Percentiles rank a stretch among this genome's conserved stretches.
Evolutionary conservation across 176 grass and related monocot species (phyloP).

Genomic region (Pontederia paniculata): DNA sequence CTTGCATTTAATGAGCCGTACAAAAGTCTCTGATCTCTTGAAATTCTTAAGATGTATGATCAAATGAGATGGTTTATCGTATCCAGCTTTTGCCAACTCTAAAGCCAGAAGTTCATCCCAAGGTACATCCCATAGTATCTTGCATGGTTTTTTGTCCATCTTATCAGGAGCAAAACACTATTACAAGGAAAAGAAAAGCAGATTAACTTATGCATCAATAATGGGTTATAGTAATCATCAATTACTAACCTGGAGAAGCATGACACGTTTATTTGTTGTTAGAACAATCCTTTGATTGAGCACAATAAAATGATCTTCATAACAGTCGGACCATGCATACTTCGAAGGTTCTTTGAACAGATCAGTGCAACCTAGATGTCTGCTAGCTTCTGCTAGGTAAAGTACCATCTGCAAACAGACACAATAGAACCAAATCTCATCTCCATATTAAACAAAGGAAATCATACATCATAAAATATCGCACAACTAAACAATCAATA

Average conservation of each 20-base stretch:
- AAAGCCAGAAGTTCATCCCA: constrained; percentile 85
- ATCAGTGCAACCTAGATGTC: constrained; percentile 90
- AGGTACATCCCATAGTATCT: constrained; percentile 93
- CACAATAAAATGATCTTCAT: constrained; percentile 78
- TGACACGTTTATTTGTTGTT: constrained; percentile 78
- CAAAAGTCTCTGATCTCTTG: constrained; percentile 68
- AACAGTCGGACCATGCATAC: constrained; percentile 99
- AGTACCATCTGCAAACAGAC: constrained; percentile 69
- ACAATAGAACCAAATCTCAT: constrained; percentile 16
- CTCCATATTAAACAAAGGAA: background rate
- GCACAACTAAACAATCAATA: no score
- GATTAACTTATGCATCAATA: constrained; percentile 9
- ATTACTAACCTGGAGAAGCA: constrained; percentile 73
- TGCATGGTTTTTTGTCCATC: constrained; percentile 87
- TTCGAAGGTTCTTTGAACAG: constrained; percentile 97
- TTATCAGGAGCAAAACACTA: constrained; percentile 76
- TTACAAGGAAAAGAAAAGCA: background rate
- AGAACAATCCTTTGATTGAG: constrained; percentile 65
- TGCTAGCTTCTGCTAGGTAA: constrained; percentile 86
- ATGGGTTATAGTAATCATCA: constrained; percentile 12
- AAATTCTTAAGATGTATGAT: constrained; percentile 94
- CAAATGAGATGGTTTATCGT: constrained; percentile 65
- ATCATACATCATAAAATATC: no score
- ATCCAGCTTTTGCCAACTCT: constrained; percentile 84
- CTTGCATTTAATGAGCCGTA: constrained; percentile 67